Base-by-base conservation (phyloP, 139 green algal genomes). In the Micromonas commoda region DNA sequence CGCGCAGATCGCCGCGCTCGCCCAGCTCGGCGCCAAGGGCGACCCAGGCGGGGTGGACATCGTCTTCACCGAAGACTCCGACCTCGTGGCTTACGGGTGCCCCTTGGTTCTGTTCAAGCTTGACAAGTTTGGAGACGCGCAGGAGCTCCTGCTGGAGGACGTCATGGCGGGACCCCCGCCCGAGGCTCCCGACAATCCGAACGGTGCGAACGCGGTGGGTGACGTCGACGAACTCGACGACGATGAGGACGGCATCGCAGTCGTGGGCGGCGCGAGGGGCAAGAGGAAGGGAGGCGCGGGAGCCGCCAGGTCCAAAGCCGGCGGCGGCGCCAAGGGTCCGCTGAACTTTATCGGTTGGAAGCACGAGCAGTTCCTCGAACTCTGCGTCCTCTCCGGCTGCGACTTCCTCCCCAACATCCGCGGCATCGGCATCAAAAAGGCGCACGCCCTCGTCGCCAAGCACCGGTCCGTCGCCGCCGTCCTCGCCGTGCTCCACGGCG, bases 41-140 rank as follows among this genome's bases (percentile, higher is more conserved):
- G 37, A 63, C 9, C 5, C 20, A 13, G 68, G 68, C 53, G 68
- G 68, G 5, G 94, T 97, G 24, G 80, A 95, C 38, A 85, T 85
- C 0, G 91, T 99, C 5, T 84, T 98, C 61, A 99, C 95, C 2
- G 95, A 99, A 72, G 95, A 99, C 86, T 94, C 86, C 2, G 95
- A 99, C 82, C 78, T 99, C 74, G 80, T 99, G 31, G 86, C 90
- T 0, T 99, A 99, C 73, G 94, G 90, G 52, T 98, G 94, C 76
- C 90, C 89, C 0, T 83, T 51, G 68, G 92, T 94, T 31, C 71
- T 98, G 37, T 99, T 92, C 87, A 99, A 99, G 73, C 88, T 99
- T 82, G 93, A 97, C 84, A 90, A 89, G 52, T 29, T 23, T 0
- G 95, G 95, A 0, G 79, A 91, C 32, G 89, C 87, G 0, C 82